A percentile compares a stretch with the other conserved stretches of the same genome.
Evolutionary conservation across 345 rosid species (phyloP).

Genomic region (Murraya paniculata): DNA sequence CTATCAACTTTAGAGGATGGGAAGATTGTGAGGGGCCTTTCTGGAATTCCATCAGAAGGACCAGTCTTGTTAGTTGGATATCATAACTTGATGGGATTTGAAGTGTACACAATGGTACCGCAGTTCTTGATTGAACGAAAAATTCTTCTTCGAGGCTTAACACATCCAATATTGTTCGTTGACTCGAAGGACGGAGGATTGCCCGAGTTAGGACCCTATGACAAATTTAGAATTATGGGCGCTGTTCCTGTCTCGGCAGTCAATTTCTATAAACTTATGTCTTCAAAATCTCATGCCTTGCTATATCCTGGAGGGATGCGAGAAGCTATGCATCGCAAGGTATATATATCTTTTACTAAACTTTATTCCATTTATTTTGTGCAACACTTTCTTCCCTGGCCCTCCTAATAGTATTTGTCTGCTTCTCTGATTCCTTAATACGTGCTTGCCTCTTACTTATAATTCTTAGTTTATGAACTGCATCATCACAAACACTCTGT

Average conservation of each 20-base stretch:
- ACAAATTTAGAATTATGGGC: conserved; percentile 52
- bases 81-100: conserved; percentile 53
- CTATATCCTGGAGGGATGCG: conserved; percentile 77
- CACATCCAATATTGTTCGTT: conserved; percentile 44
- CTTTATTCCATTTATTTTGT: background rate
- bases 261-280: conserved; percentile 58
- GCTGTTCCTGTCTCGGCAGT: conserved; percentile 60
- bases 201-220: conserved; percentile 20
- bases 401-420: no score
- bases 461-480: background rate
- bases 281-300: conserved; percentile 58
- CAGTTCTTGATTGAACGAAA: conserved; percentile 35
- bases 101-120: conserved; percentile 25
- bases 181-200: conserved; percentile 9
- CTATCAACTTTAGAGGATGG: conserved; percentile 52
- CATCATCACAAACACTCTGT: background rate
- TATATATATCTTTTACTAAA: conserved; percentile 8
- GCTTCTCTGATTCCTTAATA: no score
- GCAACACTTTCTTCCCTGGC: no score
- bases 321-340: conserved; percentile 73
- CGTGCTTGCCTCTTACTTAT: background rate
- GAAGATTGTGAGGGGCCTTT: conserved; percentile 46
- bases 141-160: conserved; percentile 43
- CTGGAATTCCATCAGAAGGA: conserved; percentile 54
- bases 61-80: conserved; percentile 54